These are phyloP conservation scores for Castanospermum australe DNA, from an alignment of 306 rosid species.

Conservation along the genomic window DNA sequence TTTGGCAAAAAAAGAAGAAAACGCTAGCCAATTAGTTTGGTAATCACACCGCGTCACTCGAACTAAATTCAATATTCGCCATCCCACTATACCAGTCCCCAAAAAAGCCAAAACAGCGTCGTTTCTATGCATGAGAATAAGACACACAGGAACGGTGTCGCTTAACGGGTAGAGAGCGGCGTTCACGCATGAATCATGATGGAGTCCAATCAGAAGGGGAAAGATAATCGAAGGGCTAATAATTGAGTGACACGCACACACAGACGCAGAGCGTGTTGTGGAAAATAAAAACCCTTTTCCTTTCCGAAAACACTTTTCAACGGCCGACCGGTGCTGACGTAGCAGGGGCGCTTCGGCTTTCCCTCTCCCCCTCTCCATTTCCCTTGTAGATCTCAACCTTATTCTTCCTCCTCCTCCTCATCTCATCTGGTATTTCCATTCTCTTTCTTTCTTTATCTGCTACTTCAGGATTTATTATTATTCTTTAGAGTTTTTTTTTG, in stretches of 20 bases:
- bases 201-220: background rate
- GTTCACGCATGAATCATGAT: background rate
- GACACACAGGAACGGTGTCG: too few relatives aligned
- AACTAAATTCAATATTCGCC: too few relatives aligned
- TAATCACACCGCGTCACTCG: too few relatives aligned
- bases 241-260: background rate
- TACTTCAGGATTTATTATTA: background rate
- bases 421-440: constrained; percentile 32
- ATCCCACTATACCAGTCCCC: too few relatives aligned
- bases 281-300: background rate
- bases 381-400: constrained; percentile 39
- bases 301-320: constrained; percentile 18
- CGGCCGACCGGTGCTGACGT: constrained; percentile 60
- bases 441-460: background rate
- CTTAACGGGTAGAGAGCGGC: too few relatives aligned
- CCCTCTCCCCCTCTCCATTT: constrained; percentile 18
- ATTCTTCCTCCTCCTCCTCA: constrained; percentile 21
- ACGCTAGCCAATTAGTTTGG: too few relatives aligned
- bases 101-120: background rate
- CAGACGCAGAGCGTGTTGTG: background rate
- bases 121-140: too few relatives aligned
- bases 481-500: background rate
- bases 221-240: constrained; percentile 9
- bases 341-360: constrained; percentile 30
- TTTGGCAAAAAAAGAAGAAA: too few relatives aligned